Conservation (phyloP, 2,329 filamentous ascomycete genomes). For the Zarea fungicola region DNA sequence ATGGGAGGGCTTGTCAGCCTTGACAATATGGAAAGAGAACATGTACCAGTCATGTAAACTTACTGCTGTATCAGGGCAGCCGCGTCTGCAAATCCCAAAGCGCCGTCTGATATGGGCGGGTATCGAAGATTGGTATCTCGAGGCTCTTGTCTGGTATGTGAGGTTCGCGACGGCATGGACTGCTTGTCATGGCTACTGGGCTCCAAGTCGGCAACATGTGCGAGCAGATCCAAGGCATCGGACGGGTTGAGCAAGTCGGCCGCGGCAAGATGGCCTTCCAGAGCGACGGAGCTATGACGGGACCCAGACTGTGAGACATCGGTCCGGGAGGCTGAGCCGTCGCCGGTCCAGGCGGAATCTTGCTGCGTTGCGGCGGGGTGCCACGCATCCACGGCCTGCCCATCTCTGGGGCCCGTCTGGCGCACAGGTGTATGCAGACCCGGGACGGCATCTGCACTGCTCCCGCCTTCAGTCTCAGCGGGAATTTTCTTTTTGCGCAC, state of each 20-base stretch:
- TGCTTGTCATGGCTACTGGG: slow-evolving; percentile 18
- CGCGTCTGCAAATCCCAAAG: slow-evolving; percentile 23
- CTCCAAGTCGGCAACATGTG: slow-evolving; percentile 36
- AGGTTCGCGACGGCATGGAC: slow-evolving; percentile 6
- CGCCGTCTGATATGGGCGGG: slow-evolving; percentile 28
- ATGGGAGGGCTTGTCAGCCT: no score
- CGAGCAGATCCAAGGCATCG: slow-evolving; percentile 35
- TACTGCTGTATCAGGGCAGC: slow-evolving; percentile 25
- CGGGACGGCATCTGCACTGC: not conserved
- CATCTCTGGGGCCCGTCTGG: not conserved
- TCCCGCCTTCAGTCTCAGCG: not conserved
- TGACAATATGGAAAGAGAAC: not conserved
- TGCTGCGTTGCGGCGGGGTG: slow-evolving; percentile 1
- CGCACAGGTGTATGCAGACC: not conserved
- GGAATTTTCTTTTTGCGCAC: slow-evolving; percentile 9
- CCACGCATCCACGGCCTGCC: slow-evolving; percentile 14
- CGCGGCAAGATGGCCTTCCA: slow-evolving; percentile 36
- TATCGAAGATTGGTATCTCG: slow-evolving; percentile 19
- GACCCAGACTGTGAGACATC: slow-evolving; percentile 13
- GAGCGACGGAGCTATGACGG: slow-evolving; percentile 15
- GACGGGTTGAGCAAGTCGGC: slow-evolving; percentile 37
- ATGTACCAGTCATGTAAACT: not conserved
- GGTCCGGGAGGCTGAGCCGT: slow-evolving; percentile 8
- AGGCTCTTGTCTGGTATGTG: slow-evolving; percentile 12
- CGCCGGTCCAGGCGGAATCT: slow-evolving; percentile 10